Base-by-base conservation (phyloP, 1,139 yeast species). In the Lodderomyces metapsilosis region DNA sequence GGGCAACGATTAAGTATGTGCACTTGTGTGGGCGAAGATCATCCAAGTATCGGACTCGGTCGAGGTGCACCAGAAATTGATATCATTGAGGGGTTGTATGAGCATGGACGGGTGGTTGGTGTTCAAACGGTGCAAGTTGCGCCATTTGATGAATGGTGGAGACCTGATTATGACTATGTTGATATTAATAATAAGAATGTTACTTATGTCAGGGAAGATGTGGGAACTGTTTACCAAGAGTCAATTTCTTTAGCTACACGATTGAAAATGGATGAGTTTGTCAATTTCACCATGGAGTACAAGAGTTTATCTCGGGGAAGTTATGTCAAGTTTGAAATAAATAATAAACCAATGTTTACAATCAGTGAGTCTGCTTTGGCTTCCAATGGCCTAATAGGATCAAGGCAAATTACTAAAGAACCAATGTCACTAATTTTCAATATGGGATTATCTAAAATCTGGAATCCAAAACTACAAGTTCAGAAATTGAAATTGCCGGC, bases 11-110 rank as follows among this genome's bases (percentile, higher is more conserved):
- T 62, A 30, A 59, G 57, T 40, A 45, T 43, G 38, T 58, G 63
- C 44, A 50, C 54, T 8, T 62, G 67, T 40, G 47, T 45, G 11
- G 64, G 63, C 2, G 59, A 54, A 41, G 66, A 62, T 42, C 68
- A 62, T 44, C 68, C 68, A 3, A 62, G 50, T 43, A 39, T 49
- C 3, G 68, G 68, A 2, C 43, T 47, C 3, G 66, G 62, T 2
- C 51, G 68, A 33, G 68, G 68, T 5, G 68, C 68, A 1, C 68
- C 68, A 2, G 68, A 62, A 50, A 61, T 62, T 39, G 68, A 62
- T 54, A 53, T 61, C 4, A 50, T 62, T 31, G 68, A 62, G 50
- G 68, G 63, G 10, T 61, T 50, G 18, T 55, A 46, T 39, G 50
- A 52, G 8, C 49, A 56, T 31, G 58, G 54, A 39, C 43, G 50